These are phyloP conservation scores for Helichrysum umbraculigerum DNA, from an alignment of 129 eudicot genomes.

Conservation along the genomic window DNA sequence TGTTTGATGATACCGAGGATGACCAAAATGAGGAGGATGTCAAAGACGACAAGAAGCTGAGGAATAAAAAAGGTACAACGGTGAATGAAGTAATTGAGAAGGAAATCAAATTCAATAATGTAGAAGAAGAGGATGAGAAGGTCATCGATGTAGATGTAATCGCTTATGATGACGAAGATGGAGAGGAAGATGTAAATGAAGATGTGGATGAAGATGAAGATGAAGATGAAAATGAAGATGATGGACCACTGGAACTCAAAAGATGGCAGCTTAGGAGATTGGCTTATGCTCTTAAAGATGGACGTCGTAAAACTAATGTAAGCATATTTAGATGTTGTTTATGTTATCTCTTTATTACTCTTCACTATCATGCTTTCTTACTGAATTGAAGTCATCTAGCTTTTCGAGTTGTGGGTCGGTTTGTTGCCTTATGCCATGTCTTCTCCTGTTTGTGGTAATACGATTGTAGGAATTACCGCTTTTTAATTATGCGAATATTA, in stretches of 20 bases:
- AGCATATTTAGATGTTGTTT: conserved; percentile 29
- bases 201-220: conserved; percentile 43
- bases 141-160: conserved; percentile 21
- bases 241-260: conserved; percentile 56
- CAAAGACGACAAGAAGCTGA: conserved; percentile 24
- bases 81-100: conserved; percentile 33
- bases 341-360: neutral
- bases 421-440: conserved; percentile 3
- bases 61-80: conserved; percentile 21
- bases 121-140: conserved; percentile 30
- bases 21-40: conserved; percentile 30
- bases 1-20: conserved; percentile 38
- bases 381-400: conserved; percentile 13
- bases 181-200: conserved; percentile 38
- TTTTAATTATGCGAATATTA: neutral
- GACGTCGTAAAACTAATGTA: conserved; percentile 89
- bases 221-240: conserved; percentile 32
- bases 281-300: conserved; percentile 84
- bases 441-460: conserved; percentile 9
- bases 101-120: conserved; percentile 27
- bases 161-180: conserved; percentile 25
- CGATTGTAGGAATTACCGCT: conserved; percentile 7
- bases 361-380: neutral
- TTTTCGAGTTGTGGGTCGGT: neutral
- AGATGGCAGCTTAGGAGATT: conserved; percentile 85